phyloP scores from a whole-genome alignment of 495 filamentous ascomycete species.

The Trichodelitschia bisporula region DNA sequence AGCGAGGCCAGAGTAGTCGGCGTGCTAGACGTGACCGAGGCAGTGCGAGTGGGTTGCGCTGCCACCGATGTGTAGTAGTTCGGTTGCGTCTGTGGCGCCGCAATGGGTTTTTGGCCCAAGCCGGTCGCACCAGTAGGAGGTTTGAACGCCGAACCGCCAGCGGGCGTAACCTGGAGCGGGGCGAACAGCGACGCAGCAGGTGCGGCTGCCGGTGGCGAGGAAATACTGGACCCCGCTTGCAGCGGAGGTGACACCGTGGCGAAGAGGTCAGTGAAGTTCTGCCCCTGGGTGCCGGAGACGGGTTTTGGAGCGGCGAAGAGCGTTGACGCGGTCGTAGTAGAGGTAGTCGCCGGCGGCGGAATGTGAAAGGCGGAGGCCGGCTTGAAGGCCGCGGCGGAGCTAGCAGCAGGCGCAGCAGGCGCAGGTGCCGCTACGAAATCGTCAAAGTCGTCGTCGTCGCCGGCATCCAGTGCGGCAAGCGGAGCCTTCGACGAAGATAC shows the following conservation, averaged over 20 bases:
- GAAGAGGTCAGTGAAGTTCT: constrained; percentile 58
- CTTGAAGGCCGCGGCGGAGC: constrained; percentile 16
- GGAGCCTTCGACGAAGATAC: constrained; percentile 18
- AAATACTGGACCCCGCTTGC: constrained; percentile 15
- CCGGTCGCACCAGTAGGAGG: constrained; percentile 18
- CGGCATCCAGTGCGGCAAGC: constrained; percentile 21
- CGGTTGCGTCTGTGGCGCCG: constrained; percentile 29
- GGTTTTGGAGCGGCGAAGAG: constrained; percentile 67
- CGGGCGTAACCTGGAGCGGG: constrained; percentile 22
- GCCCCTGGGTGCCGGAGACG: constrained; percentile 51
- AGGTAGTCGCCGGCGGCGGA: constrained; percentile 33
- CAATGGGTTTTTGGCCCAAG: constrained; percentile 11
- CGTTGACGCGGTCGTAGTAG: constrained; percentile 35
- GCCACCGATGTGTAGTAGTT: constrained; percentile 89
- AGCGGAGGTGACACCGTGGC: constrained; percentile 55
- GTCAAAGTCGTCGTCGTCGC: constrained; percentile 89
- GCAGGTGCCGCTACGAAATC: constrained; percentile 91
- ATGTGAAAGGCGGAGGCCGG: constrained; percentile 10
- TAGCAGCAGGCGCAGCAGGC: constrained; percentile 13
- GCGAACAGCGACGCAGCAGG: too few relatives aligned
- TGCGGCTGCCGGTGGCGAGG: constrained; percentile 4
- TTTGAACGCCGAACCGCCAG: constrained; percentile 24
- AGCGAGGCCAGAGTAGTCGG: constrained; percentile 9
- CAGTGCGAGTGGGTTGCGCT: constrained; percentile 12
- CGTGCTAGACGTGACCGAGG: constrained; percentile 16